Evolutionary conservation across 352 stramenopile genomes (phyloP).

Genomic region (Phytophthora foliorum): DNA sequence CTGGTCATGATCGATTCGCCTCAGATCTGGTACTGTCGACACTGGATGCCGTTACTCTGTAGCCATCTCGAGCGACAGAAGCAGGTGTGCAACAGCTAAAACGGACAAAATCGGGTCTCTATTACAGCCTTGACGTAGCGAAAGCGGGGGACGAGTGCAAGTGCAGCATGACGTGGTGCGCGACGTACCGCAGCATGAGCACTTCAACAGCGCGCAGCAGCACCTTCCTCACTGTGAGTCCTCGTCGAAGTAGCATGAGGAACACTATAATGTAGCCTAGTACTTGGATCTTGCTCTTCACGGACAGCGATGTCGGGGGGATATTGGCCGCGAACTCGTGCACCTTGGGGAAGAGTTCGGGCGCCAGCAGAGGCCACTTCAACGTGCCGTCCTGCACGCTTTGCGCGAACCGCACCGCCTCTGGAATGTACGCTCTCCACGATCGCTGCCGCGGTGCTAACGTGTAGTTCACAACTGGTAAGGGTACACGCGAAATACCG

Average conservation of each 20-base stretch:
- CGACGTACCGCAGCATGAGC: constrained; percentile 64
- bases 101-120: constrained; percentile 15
- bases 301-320: constrained; percentile 44
- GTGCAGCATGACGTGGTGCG: constrained; percentile 60
- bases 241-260: constrained; percentile 63
- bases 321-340: constrained; percentile 48
- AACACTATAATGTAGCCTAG: constrained; percentile 65
- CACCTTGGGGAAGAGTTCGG: constrained; percentile 59
- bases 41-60: constrained; percentile 14
- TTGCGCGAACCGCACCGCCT: constrained; percentile 62
- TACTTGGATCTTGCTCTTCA: constrained; percentile 56
- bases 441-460: constrained; percentile 57
- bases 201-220: constrained; percentile 66
- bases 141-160: constrained; percentile 47
- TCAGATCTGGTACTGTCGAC: constrained; percentile 7
- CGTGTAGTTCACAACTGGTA: constrained; percentile 77
- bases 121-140: constrained; percentile 39
- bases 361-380: constrained; percentile 62
- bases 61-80: constrained; percentile 11
- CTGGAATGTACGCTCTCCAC: constrained; percentile 55
- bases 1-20: constrained; percentile 40
- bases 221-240: constrained; percentile 54
- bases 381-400: constrained; percentile 65
- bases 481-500: constrained; percentile 55
- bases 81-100: neutral